phyloP scores from a whole-genome alignment of 192 early-diverging fungal species.

The Backusella macrospora region DNA sequence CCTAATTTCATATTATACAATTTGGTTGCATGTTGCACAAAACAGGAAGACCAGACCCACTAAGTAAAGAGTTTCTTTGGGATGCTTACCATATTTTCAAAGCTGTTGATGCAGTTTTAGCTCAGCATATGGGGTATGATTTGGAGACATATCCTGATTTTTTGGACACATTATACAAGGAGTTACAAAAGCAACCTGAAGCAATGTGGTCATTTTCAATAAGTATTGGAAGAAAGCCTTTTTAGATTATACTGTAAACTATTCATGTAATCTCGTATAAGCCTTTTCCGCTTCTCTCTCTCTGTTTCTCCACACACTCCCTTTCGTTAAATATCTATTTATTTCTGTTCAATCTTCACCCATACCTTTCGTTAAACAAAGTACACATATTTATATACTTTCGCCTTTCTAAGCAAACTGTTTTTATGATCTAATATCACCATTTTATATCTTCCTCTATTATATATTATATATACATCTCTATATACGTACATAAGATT shows the following conservation, averaged over 20 bases:
- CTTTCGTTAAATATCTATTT: neutral
- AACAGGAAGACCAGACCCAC: constrained; percentile 3
- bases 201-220: constrained; percentile 23
- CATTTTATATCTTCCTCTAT: no score
- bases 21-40: neutral
- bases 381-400: neutral
- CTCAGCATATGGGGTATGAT: neutral
- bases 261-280: neutral
- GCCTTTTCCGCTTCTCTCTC: neutral
- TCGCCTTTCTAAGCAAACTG: no score
- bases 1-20: neutral
- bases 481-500: neutral
- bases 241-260: neutral
- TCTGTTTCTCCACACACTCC: neutral
- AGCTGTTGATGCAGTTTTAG: constrained; percentile 9
- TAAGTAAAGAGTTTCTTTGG: constrained; percentile 29
- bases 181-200: constrained; percentile 18
- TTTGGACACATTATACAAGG: constrained; percentile 6
- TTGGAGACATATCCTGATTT: constrained; percentile 8
- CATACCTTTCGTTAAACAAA: neutral
- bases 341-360: neutral
- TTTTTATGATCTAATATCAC: no score
- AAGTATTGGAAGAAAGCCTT: constrained; percentile 12
- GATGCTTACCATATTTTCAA: constrained; percentile 21
- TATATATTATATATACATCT: neutral